Evolutionary conservation across 2,329 filamentous ascomycete genomes (phyloP).

Genomic region (Aspergillus eucalypticola): DNA sequence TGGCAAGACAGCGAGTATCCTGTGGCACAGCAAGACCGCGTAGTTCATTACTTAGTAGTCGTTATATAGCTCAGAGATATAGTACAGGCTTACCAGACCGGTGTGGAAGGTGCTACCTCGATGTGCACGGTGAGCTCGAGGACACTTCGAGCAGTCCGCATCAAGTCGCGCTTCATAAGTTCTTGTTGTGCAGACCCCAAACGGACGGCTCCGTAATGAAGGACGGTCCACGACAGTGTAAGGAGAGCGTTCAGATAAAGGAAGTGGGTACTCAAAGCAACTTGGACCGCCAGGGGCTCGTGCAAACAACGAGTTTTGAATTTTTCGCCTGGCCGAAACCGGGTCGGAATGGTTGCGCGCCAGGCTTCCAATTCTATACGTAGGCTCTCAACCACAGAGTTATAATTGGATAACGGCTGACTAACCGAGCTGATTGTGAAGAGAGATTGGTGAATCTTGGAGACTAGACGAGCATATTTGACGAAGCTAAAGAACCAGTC

Average conservation of each 20-base stretch:
- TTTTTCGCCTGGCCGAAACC: constrained; percentile 33
- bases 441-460: constrained; percentile 35
- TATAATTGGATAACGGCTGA: constrained; percentile 20
- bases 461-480: constrained; percentile 35
- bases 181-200: neutral
- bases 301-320: constrained; percentile 20
- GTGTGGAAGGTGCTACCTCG: constrained; percentile 35
- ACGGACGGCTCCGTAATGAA: constrained; percentile 19
- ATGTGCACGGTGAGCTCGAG: constrained; percentile 39
- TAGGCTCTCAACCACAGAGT: constrained; percentile 20
- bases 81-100: constrained; percentile 34
- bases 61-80: neutral
- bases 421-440: constrained; percentile 34
- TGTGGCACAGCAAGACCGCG: neutral
- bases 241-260: constrained; percentile 36
- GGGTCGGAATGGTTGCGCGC: constrained; percentile 32
- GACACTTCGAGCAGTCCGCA: constrained; percentile 35
- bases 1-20: constrained; percentile 39
- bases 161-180: constrained; percentile 27
- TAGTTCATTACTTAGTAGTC: neutral
- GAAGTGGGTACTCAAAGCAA: constrained; percentile 33
- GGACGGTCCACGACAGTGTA: constrained; percentile 32
- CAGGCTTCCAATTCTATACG: constrained; percentile 35
- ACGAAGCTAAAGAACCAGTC: constrained; percentile 40
- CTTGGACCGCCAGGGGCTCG: constrained; percentile 12